These are phyloP conservation scores for Chlamydomonas schloesseri DNA, from an alignment of 139 green algal genomes.

Conservation along the genomic window DNA sequence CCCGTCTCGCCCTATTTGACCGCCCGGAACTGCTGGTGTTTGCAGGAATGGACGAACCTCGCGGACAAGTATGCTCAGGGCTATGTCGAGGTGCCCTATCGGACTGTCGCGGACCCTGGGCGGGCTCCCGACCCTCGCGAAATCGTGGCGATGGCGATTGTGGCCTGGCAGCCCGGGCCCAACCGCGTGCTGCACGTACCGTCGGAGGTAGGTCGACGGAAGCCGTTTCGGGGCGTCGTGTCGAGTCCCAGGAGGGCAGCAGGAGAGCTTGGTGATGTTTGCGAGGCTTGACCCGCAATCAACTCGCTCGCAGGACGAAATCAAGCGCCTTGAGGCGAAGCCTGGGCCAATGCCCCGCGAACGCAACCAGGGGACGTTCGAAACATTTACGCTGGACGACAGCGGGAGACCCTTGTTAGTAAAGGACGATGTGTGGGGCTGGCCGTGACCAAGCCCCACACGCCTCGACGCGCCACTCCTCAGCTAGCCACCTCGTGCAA, in stretches of 20 bases:
- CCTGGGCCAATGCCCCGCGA: background rate
- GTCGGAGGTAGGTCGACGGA: slow-evolving; percentile 62
- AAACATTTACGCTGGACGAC: slow-evolving; percentile 74
- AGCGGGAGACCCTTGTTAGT: slow-evolving; percentile 74
- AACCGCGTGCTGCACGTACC: slow-evolving; percentile 89
- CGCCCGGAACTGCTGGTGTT: background rate
- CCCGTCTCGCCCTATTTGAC: background rate
- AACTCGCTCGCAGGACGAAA: slow-evolving; percentile 67
- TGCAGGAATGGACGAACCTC: slow-evolving; percentile 89
- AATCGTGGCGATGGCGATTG: slow-evolving; percentile 95
- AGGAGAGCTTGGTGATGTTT: no score
- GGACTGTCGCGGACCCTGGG: slow-evolving; percentile 75
- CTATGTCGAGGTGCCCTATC: slow-evolving; percentile 85
- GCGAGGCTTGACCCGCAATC: background rate
- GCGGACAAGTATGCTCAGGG: slow-evolving; percentile 84
- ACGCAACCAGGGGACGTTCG: slow-evolving; percentile 69
- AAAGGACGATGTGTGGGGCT: slow-evolving; percentile 84
- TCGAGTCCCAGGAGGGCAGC: no score
- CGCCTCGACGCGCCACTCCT: background rate
- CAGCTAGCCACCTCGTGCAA: background rate
- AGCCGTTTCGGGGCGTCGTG: background rate
- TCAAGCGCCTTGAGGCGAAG: slow-evolving; percentile 54
- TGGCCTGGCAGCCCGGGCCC: slow-evolving; percentile 93
- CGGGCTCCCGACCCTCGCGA: slow-evolving; percentile 84
- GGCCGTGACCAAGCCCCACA: slow-evolving; percentile 28